These are phyloP conservation scores for Tolypocladium album DNA, from an alignment of 2,329 filamentous ascomycete genomes.

Conservation along the genomic window DNA sequence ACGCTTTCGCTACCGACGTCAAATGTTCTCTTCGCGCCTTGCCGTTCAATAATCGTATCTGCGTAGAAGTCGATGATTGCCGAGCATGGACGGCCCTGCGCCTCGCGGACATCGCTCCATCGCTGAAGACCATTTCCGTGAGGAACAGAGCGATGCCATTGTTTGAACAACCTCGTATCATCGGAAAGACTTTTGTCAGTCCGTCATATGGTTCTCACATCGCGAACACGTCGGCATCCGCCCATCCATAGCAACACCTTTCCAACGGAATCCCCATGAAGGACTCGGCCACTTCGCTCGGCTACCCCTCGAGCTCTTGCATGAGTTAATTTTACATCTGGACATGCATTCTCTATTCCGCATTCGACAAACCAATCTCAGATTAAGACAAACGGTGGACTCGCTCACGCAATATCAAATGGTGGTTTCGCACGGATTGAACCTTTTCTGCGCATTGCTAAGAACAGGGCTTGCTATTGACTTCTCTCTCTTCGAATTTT, in stretches of 20 bases:
- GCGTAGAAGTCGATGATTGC: too few species aligned
- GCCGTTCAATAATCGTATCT: too few species aligned
- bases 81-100: background rate
- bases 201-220: constrained; percentile 21
- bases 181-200: constrained; percentile 14
- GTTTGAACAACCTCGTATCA: constrained; percentile 16
- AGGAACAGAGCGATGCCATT: constrained; percentile 16
- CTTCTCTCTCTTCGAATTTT: constrained; percentile 13
- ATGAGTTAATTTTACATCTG: constrained; percentile 13
- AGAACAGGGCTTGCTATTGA: constrained; percentile 12
- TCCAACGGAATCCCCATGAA: constrained; percentile 8
- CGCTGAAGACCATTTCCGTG: constrained; percentile 9
- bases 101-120: constrained; percentile 27
- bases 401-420: constrained; percentile 13
- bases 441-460: constrained; percentile 18
- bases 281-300: constrained; percentile 15
- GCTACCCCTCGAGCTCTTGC: constrained; percentile 20
- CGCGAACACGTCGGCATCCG: constrained; percentile 14
- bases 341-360: constrained; percentile 21
- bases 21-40: too few species aligned
- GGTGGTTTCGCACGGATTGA: constrained; percentile 11
- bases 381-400: constrained; percentile 12
- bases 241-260: constrained; percentile 17
- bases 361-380: constrained; percentile 16
- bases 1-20: too few species aligned